Evolutionary conservation across 139 green algal genomes (phyloP), one percentile per base, ranked within the genome.

Genomic region (Tetradesmus obliquus): DNA sequence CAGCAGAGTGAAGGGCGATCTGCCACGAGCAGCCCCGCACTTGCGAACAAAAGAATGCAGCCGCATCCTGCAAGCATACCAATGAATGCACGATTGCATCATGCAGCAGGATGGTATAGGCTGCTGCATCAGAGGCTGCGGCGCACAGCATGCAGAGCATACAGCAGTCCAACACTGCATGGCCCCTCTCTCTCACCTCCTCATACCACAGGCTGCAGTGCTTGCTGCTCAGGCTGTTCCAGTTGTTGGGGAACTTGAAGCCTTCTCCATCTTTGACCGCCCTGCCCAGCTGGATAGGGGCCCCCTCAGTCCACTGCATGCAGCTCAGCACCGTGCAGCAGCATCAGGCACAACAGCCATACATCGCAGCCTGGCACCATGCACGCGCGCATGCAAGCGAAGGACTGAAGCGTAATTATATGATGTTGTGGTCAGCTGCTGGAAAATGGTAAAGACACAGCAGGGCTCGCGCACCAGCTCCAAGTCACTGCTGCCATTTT

Each of bases 171-270:
- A 53, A 53, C 9, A 19, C 72, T 12, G 72, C 72, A 19, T 53
- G 2, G 22, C 57, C 57, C 57, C 57, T 66, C 8, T 13, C 17
- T 24, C 66, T 24, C 17, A 76, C 66, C 66, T 69, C 19, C 82
- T 72, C 19, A 22, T 53, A 87, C 5, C 3, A 51, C 71, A 90
- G 53, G 7, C 9, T 84, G 71, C 86, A 90, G 71, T 90, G 86
- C 53, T 24, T 69, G 5, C 55, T 71, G 15, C 55, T 81, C 12
- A 90, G 71, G 19, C 71, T 84, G 86, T 83, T 83, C 86, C 86
- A 90, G 15, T 90, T 45, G 53, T 90, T 90, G 51, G 86, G 86
- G 71, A 53, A 90, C 54, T 90, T 90, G 54, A 81, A 90, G n/a
- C 86, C 86, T 6, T 90, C 71, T 54, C 9, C 53, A 55, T 69